Base-by-base conservation (phyloP, 2,329 filamentous ascomycete genomes). In the Chalaropsis ovoidea region DNA sequence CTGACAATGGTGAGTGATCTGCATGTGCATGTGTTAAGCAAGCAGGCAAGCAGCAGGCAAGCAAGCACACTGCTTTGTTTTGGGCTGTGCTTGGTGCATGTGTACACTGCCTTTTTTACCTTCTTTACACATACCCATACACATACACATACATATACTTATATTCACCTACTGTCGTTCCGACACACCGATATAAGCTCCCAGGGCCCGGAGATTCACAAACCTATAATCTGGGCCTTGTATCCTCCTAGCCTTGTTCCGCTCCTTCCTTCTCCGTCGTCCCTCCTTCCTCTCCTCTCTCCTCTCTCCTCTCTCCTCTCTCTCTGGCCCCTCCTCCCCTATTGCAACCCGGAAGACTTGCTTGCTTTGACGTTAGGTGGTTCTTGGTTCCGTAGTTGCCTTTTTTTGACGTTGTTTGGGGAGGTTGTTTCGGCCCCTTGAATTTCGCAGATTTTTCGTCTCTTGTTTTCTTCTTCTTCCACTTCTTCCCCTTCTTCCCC, bases 371-470 rank as follows among this genome's bases (percentile, higher is more conserved):
- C 8, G 8, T 39, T 39, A 7, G 8, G 35, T 10, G 7, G 3
- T n/a, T 13, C n/a, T 47, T 19, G 15, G 15, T 17, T 8, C 19
- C 17, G 58, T 61, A 42, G 58, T 22, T 17, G 39, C 58, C n/a
- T 43, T 24, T 27, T 17, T 8, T 31, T 7, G 39, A 35, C 24
- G 39, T 17, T 17, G 19, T 39, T 45, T 24, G 4, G 39, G 27
- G 31, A 27, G 41, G n/a, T 4, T n/a, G 39, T 13, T 41, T 8
- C 13, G 19, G 60, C 60, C 61, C 61, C 24, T 62, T 62, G 42
- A 45, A 35, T 62, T 39, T 62, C 42, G 61, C 61, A 49, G 42
- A 62, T 47, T 58, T 58, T 58, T 64, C 11, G n/a, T 56, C 45
- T 63, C 42, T 63, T 63, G n/a, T 43, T 41, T 61, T 61, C 22